Evolutionary conservation across 768 basidiomycete genomes (phyloP).

Genomic region (Mycena chlorophos): DNA sequence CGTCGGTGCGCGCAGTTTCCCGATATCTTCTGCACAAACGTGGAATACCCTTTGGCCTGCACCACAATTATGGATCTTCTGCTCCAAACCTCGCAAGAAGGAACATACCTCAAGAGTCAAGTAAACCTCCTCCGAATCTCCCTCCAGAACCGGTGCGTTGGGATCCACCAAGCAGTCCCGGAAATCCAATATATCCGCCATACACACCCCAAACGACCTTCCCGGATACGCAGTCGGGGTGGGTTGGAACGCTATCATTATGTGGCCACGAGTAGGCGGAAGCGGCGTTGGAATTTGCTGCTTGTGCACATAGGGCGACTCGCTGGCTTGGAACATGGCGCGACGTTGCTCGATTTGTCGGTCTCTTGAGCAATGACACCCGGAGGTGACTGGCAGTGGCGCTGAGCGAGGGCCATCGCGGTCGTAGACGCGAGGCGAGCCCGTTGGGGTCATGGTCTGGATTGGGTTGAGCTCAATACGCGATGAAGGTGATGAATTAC

Average conservation of each 20-base stretch:
- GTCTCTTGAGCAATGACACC: slow-evolving; percentile 8
- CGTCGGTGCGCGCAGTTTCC: slow-evolving; percentile 17
- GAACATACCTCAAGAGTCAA: slow-evolving; percentile 19
- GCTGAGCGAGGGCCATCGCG: not conserved
- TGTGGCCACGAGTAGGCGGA: slow-evolving; percentile 21
- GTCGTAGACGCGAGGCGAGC: not conserved
- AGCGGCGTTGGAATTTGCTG: slow-evolving; percentile 23
- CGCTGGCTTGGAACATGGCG: not conserved
- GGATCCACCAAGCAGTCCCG: slow-evolving; percentile 18
- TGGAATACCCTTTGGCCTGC: slow-evolving; percentile 21
- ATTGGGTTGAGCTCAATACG: not conserved
- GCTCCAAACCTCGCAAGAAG: not conserved
- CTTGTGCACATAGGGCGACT: slow-evolving; percentile 8
- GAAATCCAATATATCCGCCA: slow-evolving; percentile 23
- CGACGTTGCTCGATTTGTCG: slow-evolving; percentile 4
- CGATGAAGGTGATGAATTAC: not conserved
- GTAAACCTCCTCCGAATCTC: slow-evolving; percentile 11
- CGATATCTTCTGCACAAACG: slow-evolving; percentile 15
- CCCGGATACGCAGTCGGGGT: slow-evolving; percentile 14
- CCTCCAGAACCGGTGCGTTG: slow-evolving; percentile 16
- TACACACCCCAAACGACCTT: slow-evolving; percentile 19
- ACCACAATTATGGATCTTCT: not conserved
- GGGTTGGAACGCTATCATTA: slow-evolving; percentile 20
- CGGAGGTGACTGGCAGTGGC: not conserved
- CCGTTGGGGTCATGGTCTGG: not conserved